Evolutionary conservation across 768 basidiomycete genomes (phyloP).

Genomic region (Scleroderma bovista): DNA sequence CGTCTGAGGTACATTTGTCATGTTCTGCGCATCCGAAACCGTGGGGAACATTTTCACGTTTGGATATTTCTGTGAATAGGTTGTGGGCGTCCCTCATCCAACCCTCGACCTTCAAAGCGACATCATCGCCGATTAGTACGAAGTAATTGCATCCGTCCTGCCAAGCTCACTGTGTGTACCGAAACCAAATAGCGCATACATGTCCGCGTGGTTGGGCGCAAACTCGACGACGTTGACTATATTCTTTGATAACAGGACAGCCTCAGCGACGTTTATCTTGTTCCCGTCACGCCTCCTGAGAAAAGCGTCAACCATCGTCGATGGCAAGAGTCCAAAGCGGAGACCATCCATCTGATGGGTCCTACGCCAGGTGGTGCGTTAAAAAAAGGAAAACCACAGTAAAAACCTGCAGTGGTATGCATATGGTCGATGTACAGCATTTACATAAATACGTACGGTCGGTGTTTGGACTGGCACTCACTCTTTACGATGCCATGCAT

Average conservation of each 20-base stretch:
- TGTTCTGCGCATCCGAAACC: conserved; percentile 57
- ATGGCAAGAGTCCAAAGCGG: conserved; percentile 39
- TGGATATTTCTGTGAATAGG: conserved; percentile 34
- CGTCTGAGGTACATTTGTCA: no score
- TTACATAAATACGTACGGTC: no score
- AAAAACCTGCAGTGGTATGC: no score
- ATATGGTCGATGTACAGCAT: no score
- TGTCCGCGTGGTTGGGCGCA: conserved; percentile 40
- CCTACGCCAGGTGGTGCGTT: conserved; percentile 43
- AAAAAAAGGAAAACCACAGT: no score
- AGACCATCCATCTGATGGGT: conserved; percentile 25
- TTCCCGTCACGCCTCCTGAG: conserved; percentile 21
- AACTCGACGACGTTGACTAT: conserved; percentile 30
- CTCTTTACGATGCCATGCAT: no score
- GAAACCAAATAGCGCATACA: conserved; percentile 52
- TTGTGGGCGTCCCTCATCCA: conserved; percentile 44
- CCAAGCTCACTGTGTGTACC: conserved; percentile 44
- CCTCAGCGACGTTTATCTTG: conserved; percentile 29
- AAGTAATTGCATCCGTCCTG: conserved; percentile 45
- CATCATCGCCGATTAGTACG: conserved; percentile 52
- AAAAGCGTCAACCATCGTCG: conserved; percentile 43
- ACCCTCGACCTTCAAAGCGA: conserved; percentile 42
- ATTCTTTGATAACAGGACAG: conserved; percentile 32
- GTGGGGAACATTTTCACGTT: conserved; percentile 25
- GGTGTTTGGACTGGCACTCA: no score